Conservation (phyloP, 2,329 filamentous ascomycete genomes). For the Mollisia scopiformis region DNA sequence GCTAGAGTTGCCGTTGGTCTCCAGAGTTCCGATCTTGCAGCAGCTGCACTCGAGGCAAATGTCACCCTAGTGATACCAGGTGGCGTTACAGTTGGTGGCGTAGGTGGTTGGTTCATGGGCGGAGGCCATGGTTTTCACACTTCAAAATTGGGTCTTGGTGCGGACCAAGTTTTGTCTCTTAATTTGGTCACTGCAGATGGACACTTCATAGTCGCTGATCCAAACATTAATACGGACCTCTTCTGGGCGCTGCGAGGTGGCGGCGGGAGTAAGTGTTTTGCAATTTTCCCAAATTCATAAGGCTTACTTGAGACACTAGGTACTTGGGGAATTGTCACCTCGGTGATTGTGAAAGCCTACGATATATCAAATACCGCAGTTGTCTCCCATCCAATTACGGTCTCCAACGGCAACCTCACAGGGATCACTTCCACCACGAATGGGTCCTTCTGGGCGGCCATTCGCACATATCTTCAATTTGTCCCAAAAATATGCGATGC, state of each 20-base stretch:
- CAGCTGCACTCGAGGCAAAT: background rate
- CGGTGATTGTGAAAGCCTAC: background rate
- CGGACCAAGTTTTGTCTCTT: background rate
- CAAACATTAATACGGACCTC: background rate
- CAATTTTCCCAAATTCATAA: background rate
- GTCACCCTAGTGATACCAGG: background rate
- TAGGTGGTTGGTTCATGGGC: background rate
- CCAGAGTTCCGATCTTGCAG: constrained; percentile 39
- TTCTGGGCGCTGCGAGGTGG: constrained; percentile 1
- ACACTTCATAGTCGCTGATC: background rate
- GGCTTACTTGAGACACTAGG: background rate
- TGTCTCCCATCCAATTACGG: background rate
- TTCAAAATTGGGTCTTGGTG: background rate
- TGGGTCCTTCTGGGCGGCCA: background rate
- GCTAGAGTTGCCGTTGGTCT: constrained; percentile 55
- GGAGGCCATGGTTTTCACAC: background rate
- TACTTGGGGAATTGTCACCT: background rate
- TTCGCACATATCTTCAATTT: background rate
- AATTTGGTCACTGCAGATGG: constrained; percentile 1
- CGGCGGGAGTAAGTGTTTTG: background rate
- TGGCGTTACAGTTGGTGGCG: background rate
- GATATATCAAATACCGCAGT: background rate
- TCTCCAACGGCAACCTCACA: background rate
- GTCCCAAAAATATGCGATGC: background rate
- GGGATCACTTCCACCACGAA: background rate